Percentiles rank a stretch among this genome's conserved stretches.
These are phyloP conservation scores for Pontederia crassipes DNA, from an alignment of 176 grass and related monocot genomes.

Conservation along the genomic window DNA sequence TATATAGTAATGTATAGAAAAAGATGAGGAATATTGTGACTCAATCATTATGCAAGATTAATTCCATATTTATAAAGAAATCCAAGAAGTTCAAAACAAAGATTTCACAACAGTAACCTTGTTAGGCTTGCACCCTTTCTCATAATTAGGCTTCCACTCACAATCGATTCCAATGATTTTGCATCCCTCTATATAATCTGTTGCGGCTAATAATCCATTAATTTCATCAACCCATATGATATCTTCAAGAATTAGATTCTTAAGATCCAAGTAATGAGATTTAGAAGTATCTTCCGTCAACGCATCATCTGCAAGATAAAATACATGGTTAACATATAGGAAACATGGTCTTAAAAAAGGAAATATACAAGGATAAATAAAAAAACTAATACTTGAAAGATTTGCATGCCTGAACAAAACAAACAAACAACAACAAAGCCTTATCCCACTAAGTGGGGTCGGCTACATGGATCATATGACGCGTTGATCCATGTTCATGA, in stretches of 20 bases:
- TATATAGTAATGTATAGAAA: too few relatives aligned
- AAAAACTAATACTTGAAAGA: too few relatives aligned
- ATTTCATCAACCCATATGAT: slow-evolving; percentile 90
- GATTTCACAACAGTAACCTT: slow-evolving; percentile 40
- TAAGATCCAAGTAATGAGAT: slow-evolving; percentile 63
- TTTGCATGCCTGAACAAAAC: too few relatives aligned
- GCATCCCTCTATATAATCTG: slow-evolving; percentile 64
- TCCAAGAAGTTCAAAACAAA: slow-evolving; percentile 6
- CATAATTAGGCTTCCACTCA: slow-evolving; percentile 91
- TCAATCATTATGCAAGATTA: too few relatives aligned
- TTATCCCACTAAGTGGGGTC: too few relatives aligned
- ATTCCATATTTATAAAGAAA: background rate
- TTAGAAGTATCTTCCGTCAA: slow-evolving; percentile 42
- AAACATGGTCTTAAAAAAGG: too few relatives aligned
- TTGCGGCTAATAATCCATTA: slow-evolving; percentile 47
- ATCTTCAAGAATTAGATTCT: slow-evolving; percentile 60
- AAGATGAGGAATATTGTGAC: too few relatives aligned
- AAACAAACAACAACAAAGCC: too few relatives aligned
- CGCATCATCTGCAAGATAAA: slow-evolving; percentile 20
- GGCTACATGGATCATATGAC: too few relatives aligned
- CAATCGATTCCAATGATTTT: slow-evolving; percentile 89
- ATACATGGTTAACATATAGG: background rate
- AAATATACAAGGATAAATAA: too few relatives aligned
- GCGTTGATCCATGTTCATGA: too few relatives aligned
- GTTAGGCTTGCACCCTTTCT: slow-evolving; percentile 72